phyloP scores from a whole-genome alignment of 768 basidiomycete genomes.

The Boletus rubropictus region DNA sequence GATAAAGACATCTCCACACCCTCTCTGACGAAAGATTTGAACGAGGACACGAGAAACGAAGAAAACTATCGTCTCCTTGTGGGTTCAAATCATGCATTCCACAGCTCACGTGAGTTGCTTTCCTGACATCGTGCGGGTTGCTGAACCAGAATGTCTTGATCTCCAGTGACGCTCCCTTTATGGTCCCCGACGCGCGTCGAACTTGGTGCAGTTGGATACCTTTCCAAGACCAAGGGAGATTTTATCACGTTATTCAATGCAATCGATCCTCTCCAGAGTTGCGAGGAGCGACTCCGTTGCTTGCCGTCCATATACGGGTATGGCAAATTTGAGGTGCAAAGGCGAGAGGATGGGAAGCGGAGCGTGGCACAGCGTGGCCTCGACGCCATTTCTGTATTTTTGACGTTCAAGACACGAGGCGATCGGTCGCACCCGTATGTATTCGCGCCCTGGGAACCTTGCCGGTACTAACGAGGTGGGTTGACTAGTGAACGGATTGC shows the following conservation, averaged over 20 bases:
- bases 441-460: background rate
- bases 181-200: conserved; percentile 63
- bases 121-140: background rate
- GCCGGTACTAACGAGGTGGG: background rate
- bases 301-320: conserved; percentile 62
- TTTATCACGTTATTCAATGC: conserved; percentile 74
- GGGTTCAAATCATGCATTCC: conserved; percentile 56
- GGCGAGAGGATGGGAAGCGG: conserved; percentile 48
- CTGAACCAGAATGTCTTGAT: background rate
- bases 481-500: conserved; percentile 38
- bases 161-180: conserved; percentile 55
- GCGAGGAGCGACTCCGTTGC: conserved; percentile 36
- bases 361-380: conserved; percentile 50
- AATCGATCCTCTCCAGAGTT: conserved; percentile 45
- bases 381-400: conserved; percentile 48
- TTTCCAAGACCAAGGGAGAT: conserved; percentile 57
- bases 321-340: conserved; percentile 45
- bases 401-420: conserved; percentile 38
- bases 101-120: conserved; percentile 52
- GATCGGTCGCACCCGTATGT: conserved; percentile 39
- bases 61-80: conserved; percentile 57
- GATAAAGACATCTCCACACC: conserved; percentile 19
- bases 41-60: conserved; percentile 51
- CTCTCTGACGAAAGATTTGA: conserved; percentile 32
- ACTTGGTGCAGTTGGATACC: conserved; percentile 72